Evolutionary conservation across 176 grass and related monocot genomes (phyloP).

Genomic region (Rhynchospora pubera): DNA sequence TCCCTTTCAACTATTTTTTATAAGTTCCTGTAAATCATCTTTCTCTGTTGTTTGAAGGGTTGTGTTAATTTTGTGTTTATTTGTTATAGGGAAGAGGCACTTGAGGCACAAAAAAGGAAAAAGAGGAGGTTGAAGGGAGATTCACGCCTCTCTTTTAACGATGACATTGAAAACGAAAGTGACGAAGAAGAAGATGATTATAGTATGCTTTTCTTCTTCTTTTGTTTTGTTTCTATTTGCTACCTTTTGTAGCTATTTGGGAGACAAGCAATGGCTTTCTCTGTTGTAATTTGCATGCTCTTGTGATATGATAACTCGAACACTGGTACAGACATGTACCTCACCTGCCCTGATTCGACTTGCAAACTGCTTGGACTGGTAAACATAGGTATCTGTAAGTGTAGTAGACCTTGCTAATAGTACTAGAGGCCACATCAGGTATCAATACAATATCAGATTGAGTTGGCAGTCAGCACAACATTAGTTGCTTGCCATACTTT

Average conservation of each 20-base stretch:
- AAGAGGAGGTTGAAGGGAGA: slow-evolving; percentile 87
- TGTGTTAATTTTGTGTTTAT: background rate
- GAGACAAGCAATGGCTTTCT: background rate
- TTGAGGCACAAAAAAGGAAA: slow-evolving; percentile 92
- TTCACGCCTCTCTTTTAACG: slow-evolving; percentile 70
- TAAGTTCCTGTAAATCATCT: background rate
- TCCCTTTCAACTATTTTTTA: background rate
- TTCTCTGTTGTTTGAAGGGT: background rate
- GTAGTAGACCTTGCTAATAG: background rate
- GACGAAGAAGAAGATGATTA: slow-evolving; percentile 82
- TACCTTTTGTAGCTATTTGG: background rate
- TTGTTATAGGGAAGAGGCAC: slow-evolving; percentile 75
- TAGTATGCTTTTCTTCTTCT: slow-evolving; percentile 31
- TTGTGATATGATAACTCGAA: background rate
- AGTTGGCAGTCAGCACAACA: background rate
- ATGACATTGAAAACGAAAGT: slow-evolving; percentile 78
- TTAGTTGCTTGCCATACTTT: background rate
- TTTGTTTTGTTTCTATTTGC: background rate
- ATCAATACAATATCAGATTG: background rate
- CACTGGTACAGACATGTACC: background rate
- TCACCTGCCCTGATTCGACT: too few relatives aligned
- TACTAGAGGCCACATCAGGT: background rate
- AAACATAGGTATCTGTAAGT: background rate
- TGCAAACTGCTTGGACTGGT: background rate
- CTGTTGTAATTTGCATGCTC: background rate